Evolutionary conservation across 306 rosid genomes (phyloP).

Genomic region (Cucumis sativus): DNA sequence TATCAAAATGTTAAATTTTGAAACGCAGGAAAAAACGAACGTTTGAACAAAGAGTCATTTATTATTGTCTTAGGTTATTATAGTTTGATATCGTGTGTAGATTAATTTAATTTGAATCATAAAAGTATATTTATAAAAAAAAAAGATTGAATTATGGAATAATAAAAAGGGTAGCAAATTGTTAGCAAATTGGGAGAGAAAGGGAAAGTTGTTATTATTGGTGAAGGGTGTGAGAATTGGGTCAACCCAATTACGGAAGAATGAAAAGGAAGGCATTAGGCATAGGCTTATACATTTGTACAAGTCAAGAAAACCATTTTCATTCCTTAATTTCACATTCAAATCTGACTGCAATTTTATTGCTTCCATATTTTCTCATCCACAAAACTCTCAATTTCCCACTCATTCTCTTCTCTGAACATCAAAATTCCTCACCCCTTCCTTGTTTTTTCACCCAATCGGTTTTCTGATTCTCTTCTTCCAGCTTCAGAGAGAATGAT

Average conservation of each 20-base stretch:
- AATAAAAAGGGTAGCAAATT: no score
- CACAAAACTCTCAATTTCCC: neutral
- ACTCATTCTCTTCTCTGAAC: neutral
- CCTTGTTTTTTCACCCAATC: neutral
- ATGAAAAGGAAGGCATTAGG: neutral
- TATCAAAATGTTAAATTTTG: no score
- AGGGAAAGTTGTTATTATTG: no score
- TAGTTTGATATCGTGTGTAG: no score
- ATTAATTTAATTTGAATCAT: no score
- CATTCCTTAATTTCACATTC: neutral
- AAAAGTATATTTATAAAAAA: no score
- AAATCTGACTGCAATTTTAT: neutral
- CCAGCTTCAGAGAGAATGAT: neutral
- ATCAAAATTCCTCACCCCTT: neutral
- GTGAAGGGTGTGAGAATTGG: neutral
- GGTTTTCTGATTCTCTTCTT: neutral
- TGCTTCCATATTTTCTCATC: neutral
- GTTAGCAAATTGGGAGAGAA: no score
- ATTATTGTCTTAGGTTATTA: no score
- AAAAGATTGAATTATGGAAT: no score
- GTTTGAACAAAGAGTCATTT: no score
- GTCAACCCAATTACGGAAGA: neutral
- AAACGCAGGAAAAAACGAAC: no score
- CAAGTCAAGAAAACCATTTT: neutral
- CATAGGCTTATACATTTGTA: neutral